These are phyloP conservation scores for Dothidotthia symphoricarpi DNA, from an alignment of 2,329 filamentous ascomycete species.

Conservation along the genomic window DNA sequence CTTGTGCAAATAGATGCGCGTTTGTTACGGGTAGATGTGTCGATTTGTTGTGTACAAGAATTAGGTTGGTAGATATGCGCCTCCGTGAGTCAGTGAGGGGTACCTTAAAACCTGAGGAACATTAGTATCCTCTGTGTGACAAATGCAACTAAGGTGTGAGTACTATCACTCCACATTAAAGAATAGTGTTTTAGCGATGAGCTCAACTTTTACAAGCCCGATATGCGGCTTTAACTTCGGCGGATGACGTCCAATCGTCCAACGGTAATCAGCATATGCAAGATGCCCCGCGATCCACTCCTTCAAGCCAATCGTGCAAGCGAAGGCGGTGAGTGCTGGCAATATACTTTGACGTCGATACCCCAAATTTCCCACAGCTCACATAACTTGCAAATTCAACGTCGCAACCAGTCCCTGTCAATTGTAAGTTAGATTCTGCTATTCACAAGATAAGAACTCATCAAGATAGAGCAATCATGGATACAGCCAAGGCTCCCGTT, in stretches of 20 bases:
- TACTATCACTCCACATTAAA: not conserved
- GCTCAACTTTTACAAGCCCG: slow-evolving; percentile 6
- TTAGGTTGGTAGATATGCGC: slow-evolving; percentile 15
- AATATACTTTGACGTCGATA: not conserved
- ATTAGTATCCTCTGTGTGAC: not conserved
- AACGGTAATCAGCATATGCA: slow-evolving; percentile 3
- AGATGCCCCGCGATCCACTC: slow-evolving; percentile 2
- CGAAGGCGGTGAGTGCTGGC: not conserved
- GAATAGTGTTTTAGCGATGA: slow-evolving; percentile 4
- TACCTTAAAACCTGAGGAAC: slow-evolving; percentile 7
- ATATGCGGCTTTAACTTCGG: slow-evolving; percentile 16
- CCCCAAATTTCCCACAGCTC: too few species aligned
- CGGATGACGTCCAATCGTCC: slow-evolving; percentile 15
- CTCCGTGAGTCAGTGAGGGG: slow-evolving; percentile 31
- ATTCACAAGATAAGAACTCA: too few species aligned
- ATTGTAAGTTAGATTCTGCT: too few species aligned
- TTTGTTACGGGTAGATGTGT: slow-evolving; percentile 27
- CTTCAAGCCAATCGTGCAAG: not conserved
- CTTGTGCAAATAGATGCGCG: slow-evolving; percentile 18
- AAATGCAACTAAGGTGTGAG: slow-evolving; percentile 1
- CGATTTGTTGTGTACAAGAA: slow-evolving; percentile 32
- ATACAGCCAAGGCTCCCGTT: slow-evolving; percentile 90
- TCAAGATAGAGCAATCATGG: slow-evolving; percentile 57
- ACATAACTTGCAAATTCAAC: too few species aligned
- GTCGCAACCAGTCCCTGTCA: too few species aligned